Evolutionary conservation across 257 asterid species (phyloP).

Genomic region (Plantago ovata): DNA sequence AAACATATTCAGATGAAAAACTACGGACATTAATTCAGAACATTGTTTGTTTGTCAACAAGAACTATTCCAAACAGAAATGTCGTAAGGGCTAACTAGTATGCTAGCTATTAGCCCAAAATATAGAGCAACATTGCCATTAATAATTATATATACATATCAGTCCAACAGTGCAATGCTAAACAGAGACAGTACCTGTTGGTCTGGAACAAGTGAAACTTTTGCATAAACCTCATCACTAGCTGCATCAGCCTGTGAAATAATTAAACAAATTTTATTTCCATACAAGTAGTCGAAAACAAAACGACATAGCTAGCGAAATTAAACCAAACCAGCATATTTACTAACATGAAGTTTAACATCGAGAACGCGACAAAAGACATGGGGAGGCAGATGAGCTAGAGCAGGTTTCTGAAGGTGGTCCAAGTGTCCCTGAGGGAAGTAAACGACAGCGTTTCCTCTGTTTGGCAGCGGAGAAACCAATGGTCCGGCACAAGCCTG

Average conservation of each 20-base stretch:
- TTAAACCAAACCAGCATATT: neutral
- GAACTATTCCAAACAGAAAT: no score
- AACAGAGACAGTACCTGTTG: constrained; percentile 47
- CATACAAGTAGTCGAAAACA: no score
- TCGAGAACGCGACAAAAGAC: constrained; percentile 90
- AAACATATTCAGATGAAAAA: no score
- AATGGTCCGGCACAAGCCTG: constrained; percentile 98
- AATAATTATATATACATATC: no score
- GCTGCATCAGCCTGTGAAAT: constrained; percentile 69
- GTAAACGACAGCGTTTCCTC: constrained; percentile 79
- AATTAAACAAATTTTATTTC: neutral
- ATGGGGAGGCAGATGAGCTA: constrained; percentile 77
- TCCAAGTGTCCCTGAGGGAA: constrained; percentile 94
- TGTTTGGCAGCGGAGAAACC: constrained; percentile 76
- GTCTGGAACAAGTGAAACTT: constrained; percentile 78
- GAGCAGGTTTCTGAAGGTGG: constrained; percentile 47
- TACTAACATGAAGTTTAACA: constrained; percentile 87
- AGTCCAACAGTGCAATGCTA: constrained; percentile 10
- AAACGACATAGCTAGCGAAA: constrained; percentile 12
- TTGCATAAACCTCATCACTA: constrained; percentile 87
- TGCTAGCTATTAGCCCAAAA: no score
- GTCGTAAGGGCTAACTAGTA: no score
- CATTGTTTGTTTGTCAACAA: no score
- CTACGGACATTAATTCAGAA: no score
- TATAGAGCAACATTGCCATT: neutral